Base-by-base conservation (phyloP, 495 filamentous ascomycete species). In the Pseudotulostoma volvatum region DNA sequence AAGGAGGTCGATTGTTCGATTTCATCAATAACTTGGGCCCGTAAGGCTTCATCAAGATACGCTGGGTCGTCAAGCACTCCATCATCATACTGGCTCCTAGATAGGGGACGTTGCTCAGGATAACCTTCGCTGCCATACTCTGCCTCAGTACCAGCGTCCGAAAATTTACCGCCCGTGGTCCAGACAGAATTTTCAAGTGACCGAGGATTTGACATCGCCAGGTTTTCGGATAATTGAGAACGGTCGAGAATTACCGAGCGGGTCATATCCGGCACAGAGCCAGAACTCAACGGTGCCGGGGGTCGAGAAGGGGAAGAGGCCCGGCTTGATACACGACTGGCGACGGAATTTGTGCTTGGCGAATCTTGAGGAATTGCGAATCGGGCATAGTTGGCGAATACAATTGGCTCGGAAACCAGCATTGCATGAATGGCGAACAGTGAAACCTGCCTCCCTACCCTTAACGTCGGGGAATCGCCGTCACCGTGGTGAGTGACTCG, bases 321-420 rank as follows among this genome's bases (percentile, higher is more conserved):
- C 41, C 56, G 54, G 30, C 55, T 64, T 4, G 50, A 51, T 19
- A 48, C 36, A 18, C 52, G 57, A 36, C 57, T 58, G 15, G 39
- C 47, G 25, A 57, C 64, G 8, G 63, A 57, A n/a, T 59, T 60
- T 3, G 70, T 66, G 19, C 64, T 67, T 2, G 63, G 58, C n/a
- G 78, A 76, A 30, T 79, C 80, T 3, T 68, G 61, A 48, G 75
- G 68, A 1, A 69, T 70, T 1, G 73, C 66, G 13, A 76, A 77
- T 13, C 66, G 67, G 13, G 69, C 60, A 41, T 81, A 62, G 4
- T 70, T 72, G 7, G 79, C 75, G 44, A 87, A 87, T 0, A 86
- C 63, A 31, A 73, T 67, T 11, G 80, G 71, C 38, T 86, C 79
- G 11, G 81, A 80, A 28, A 84, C 73, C 28, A 90, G 59, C 33